Conservation (phyloP, 495 filamentous ascomycete genomes). For the Aspergillus kassunensis region DNA sequence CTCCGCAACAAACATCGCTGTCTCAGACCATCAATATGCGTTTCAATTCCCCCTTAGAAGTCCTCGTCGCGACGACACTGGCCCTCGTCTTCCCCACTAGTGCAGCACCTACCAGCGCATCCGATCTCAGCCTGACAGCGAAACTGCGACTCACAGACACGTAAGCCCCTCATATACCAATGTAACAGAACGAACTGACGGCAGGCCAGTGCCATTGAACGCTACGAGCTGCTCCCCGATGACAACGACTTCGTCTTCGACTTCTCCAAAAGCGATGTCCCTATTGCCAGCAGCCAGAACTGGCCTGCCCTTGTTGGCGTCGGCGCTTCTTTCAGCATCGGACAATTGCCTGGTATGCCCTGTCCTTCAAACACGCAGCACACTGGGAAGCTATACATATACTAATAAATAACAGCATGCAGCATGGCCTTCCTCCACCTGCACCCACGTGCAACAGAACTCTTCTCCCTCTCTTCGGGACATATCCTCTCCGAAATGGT, state of each 20-base stretch:
- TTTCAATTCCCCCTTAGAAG: no score
- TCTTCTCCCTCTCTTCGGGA: not conserved
- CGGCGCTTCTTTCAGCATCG: conserved; percentile 24
- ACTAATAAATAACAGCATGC: no score
- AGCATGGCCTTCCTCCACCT: conserved; percentile 45
- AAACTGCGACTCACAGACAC: conserved; percentile 23
- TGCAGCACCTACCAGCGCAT: conserved; percentile 18
- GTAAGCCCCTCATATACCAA: conserved; percentile 9
- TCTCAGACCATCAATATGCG: no score
- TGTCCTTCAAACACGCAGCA: not conserved
- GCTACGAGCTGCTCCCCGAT: conserved; percentile 31
- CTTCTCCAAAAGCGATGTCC: conserved; percentile 24
- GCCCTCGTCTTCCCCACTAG: conserved; percentile 14
- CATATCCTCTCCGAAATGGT: conserved; percentile 40
- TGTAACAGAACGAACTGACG: conserved; percentile 1
- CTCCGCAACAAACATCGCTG: no score
- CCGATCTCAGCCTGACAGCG: conserved; percentile 24
- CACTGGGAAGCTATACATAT: no score
- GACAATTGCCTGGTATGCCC: conserved; percentile 27
- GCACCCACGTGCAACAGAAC: conserved; percentile 16
- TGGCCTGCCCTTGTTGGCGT: conserved; percentile 19
- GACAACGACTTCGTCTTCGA: conserved; percentile 42
- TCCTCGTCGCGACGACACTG: conserved; percentile 3
- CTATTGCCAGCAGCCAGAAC: conserved; percentile 21
- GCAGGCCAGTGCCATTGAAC: conserved; percentile 26